A percentile compares a stretch with the other conserved stretches of the same genome.
phyloP scores from a whole-genome alignment of 768 basidiomycete species.

The Leccinum arenicola region DNA sequence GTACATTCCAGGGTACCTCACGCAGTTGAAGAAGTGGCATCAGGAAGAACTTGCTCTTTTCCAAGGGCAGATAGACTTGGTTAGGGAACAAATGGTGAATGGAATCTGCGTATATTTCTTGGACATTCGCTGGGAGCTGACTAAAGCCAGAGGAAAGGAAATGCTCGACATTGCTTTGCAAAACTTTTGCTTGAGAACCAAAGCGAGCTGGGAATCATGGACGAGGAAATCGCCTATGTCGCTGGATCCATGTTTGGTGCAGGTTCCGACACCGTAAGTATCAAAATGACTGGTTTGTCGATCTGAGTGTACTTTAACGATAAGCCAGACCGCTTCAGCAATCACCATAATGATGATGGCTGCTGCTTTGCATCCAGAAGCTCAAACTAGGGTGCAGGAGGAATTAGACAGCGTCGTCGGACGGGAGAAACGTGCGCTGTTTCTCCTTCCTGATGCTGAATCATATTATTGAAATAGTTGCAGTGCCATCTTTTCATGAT shows the following conservation, averaged over 20 bases:
- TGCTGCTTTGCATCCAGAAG: conserved; percentile 47
- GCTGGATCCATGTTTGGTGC: conserved; percentile 44
- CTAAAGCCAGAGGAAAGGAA: conserved; percentile 20
- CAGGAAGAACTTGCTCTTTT: conserved; percentile 37
- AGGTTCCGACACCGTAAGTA: conserved; percentile 39
- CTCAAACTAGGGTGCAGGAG: conserved; percentile 47
- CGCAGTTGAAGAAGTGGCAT: conserved; percentile 52
- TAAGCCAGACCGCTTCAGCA: conserved; percentile 38
- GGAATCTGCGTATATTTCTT: not conserved
- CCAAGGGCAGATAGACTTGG: conserved; percentile 27
- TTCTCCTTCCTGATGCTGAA: not conserved
- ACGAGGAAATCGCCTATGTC: conserved; percentile 38
- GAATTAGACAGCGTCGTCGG: conserved; percentile 54
- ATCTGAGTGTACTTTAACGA: not conserved
- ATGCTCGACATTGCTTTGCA: conserved; percentile 32
- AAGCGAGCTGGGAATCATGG: conserved; percentile 27
- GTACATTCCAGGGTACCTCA: conserved; percentile 37
- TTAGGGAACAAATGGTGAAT: conserved; percentile 30
- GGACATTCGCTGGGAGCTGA: not conserved
- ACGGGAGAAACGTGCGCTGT: conserved; percentile 24
- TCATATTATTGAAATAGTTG: not conserved
- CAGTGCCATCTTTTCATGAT: conserved; percentile 39
- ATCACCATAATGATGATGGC: conserved; percentile 56
- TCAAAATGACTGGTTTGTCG: not conserved
- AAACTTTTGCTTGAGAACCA: conserved; percentile 39